phyloP scores from a whole-genome alignment of 208 protist species.

The Acanthamoeba healyi region DNA sequence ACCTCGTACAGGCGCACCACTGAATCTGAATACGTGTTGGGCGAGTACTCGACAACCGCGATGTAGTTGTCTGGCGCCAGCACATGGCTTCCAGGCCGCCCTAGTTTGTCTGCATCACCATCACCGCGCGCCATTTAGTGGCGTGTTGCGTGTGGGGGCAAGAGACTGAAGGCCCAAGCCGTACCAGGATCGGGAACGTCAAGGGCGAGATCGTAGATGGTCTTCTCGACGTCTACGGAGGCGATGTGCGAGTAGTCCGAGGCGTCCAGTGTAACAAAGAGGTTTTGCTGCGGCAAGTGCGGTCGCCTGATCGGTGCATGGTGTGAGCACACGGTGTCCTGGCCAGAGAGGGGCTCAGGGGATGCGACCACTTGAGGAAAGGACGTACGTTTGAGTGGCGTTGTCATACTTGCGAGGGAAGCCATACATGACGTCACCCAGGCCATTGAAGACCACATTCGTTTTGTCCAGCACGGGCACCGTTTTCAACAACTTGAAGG shows the following conservation, averaged over 20 bases:
- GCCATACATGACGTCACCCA: slow-evolving; percentile 70
- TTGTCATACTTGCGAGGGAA: slow-evolving; percentile 42
- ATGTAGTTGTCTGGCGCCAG: slow-evolving; percentile 69
- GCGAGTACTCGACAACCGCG: slow-evolving; percentile 58
- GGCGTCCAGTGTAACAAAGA: slow-evolving; percentile 75
- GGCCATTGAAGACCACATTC: slow-evolving; percentile 72
- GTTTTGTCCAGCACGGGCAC: slow-evolving; percentile 75
- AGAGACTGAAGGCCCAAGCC: not conserved
- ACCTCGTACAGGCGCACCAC: slow-evolving; percentile 77
- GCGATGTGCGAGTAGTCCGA: slow-evolving; percentile 77
- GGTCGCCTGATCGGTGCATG: too few relatives aligned
- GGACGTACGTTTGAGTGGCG: not conserved
- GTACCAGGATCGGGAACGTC: slow-evolving; percentile 33
- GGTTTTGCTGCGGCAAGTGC: slow-evolving; percentile 16
- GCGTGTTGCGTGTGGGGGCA: not conserved
- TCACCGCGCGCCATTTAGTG: not conserved
- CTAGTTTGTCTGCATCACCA: not conserved
- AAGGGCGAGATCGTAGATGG: slow-evolving; percentile 54
- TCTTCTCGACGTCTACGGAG: slow-evolving; percentile 54
- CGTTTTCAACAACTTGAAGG: slow-evolving; percentile 75
- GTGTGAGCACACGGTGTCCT: not conserved
- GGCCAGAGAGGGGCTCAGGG: not conserved
- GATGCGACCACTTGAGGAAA: too few relatives aligned
- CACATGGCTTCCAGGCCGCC: not conserved
- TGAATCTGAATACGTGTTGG: slow-evolving; percentile 19